phyloP scores from a whole-genome alignment of 257 asterid species.

The Primulina tabacum region DNA sequence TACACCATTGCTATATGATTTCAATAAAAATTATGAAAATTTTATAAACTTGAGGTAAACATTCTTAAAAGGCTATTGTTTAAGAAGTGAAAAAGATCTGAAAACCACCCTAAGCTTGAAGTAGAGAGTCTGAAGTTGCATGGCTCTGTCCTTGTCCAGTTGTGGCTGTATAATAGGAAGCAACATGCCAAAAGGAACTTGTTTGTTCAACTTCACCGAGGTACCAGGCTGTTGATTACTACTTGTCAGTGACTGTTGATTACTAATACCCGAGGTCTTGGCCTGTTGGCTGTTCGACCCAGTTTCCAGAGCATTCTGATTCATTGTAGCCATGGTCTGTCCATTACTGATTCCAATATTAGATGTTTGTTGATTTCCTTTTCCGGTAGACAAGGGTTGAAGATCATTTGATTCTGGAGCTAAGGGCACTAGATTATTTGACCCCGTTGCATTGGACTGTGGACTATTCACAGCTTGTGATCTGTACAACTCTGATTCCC shows the following conservation, averaged over 20 bases:
- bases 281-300: slow-evolving; percentile 40
- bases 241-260: slow-evolving; percentile 33
- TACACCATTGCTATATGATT: slow-evolving; percentile 20
- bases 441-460: slow-evolving; percentile 36
- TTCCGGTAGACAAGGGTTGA: slow-evolving; percentile 39
- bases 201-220: slow-evolving; percentile 57
- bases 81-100: slow-evolving; percentile 23
- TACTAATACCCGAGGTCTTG: slow-evolving; percentile 35
- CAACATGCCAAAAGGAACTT: slow-evolving; percentile 87
- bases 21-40: slow-evolving; percentile 14
- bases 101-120: slow-evolving; percentile 60
- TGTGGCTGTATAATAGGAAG: slow-evolving; percentile 86
- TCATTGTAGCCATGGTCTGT: slow-evolving; percentile 30
- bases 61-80: slow-evolving; percentile 11
- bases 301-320: slow-evolving; percentile 36
- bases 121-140: slow-evolving; percentile 82
- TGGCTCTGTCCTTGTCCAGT: slow-evolving; percentile 85
- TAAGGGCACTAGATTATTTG: slow-evolving; percentile 39
- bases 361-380: slow-evolving; percentile 36
- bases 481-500: slow-evolving; percentile 44
- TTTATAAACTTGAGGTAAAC: background rate
- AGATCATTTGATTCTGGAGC: slow-evolving; percentile 43
- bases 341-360: slow-evolving; percentile 29
- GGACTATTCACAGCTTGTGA: slow-evolving; percentile 44
- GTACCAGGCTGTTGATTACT: slow-evolving; percentile 37